Conservation (phyloP, 139 green algal species). For the Penium margaritaceum region DNA sequence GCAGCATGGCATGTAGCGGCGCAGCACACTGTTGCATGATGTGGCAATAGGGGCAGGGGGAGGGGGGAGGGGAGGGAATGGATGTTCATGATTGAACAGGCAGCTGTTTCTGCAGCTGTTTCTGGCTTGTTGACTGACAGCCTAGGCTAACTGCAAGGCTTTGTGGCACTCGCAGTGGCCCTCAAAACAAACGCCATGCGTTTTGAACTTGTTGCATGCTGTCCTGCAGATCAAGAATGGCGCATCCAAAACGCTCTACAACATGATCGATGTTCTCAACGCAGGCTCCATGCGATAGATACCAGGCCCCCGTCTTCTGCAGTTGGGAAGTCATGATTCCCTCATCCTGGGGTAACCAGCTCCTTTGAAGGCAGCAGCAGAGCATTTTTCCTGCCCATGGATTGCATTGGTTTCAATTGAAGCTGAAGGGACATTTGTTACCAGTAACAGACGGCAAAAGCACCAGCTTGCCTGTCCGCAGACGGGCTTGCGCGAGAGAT, state of each 20-base stretch:
- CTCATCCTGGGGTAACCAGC: too few relatives aligned
- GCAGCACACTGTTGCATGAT: background rate
- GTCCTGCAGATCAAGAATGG: slow-evolving; percentile 52
- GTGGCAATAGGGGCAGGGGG: too few relatives aligned
- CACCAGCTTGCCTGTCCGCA: too few relatives aligned
- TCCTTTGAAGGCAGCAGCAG: too few relatives aligned
- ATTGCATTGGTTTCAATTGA: too few relatives aligned
- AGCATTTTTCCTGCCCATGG: too few relatives aligned
- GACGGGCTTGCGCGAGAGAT: too few relatives aligned
- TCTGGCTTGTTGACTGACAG: slow-evolving; percentile 12
- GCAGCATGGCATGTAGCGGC: background rate
- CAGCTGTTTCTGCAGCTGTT: background rate
- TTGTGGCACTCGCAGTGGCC: background rate
- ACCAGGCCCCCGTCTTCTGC: too few relatives aligned
- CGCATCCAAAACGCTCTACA: slow-evolving; percentile 75
- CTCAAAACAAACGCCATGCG: background rate
- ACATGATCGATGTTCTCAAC: slow-evolving; percentile 95
- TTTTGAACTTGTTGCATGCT: background rate
- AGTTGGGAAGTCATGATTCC: too few relatives aligned
- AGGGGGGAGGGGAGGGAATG: too few relatives aligned
- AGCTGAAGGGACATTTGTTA: too few relatives aligned
- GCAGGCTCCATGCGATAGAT: slow-evolving; percentile 88
- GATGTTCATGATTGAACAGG: background rate
- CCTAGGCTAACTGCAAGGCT: background rate
- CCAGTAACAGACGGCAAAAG: too few relatives aligned